Evolutionary conservation across 1,139 yeast species (phyloP).

Genomic region (Magnusiomyces suaveolens): DNA sequence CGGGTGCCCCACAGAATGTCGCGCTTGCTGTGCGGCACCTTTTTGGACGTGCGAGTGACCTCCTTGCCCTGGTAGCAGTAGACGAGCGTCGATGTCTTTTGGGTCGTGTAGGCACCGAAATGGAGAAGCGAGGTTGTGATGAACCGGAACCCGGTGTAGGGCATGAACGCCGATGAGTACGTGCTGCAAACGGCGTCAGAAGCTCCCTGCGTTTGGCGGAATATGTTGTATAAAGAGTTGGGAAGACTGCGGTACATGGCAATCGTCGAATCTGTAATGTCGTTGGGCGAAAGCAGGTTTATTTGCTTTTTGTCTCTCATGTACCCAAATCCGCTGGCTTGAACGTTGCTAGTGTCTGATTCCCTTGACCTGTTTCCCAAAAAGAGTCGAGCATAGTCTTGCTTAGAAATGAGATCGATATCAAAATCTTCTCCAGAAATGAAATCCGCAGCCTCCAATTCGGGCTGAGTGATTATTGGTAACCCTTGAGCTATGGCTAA

Average conservation of each 20-base stretch:
- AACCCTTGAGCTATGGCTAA: too few relatives aligned
- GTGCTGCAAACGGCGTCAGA: not conserved
- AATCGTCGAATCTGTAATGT: not conserved
- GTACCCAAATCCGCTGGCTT: too few relatives aligned
- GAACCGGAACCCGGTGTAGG: constrained; percentile 2
- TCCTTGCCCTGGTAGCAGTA: constrained; percentile 2
- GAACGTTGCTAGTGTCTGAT: not conserved
- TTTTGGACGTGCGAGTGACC: not conserved
- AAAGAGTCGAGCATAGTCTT: not conserved
- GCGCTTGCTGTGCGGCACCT: not conserved
- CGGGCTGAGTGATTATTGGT: too few relatives aligned
- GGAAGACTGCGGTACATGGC: not conserved
- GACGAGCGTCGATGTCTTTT: not conserved
- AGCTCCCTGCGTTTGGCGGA: not conserved
- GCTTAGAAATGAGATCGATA: not conserved
- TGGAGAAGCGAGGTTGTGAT: not conserved
- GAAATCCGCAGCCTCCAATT: not conserved
- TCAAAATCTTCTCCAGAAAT: not conserved
- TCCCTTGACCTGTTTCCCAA: not conserved
- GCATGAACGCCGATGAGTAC: not conserved
- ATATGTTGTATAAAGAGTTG: not conserved
- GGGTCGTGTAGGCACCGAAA: not conserved
- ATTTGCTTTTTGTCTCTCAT: too few relatives aligned
- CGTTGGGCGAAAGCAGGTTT: not conserved
- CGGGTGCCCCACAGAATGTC: constrained; percentile 3